A percentile compares a stretch with the other conserved stretches of the same genome.
These are phyloP conservation scores for Nemania bipapillata DNA, from an alignment of 2,329 filamentous ascomycete species.

Conservation along the genomic window DNA sequence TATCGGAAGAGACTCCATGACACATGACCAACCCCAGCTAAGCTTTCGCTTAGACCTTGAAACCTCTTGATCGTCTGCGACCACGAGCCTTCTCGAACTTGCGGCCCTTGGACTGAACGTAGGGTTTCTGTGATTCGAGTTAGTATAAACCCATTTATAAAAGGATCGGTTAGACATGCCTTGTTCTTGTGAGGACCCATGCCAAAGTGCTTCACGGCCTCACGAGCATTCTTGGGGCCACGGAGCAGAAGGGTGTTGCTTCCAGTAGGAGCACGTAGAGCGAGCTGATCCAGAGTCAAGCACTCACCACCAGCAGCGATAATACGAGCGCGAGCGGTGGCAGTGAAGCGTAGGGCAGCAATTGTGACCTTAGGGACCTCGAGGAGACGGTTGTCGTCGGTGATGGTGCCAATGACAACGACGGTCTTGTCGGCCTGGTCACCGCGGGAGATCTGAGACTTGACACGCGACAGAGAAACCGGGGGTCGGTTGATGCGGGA, in stretches of 20 bases:
- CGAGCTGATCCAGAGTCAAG: slow-evolving; percentile 96
- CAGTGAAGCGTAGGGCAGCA: slow-evolving; percentile 95
- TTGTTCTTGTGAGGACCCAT: slow-evolving; percentile 98
- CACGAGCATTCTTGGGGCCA: slow-evolving; percentile 96
- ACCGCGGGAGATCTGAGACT: slow-evolving; percentile 72
- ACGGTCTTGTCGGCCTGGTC: slow-evolving; percentile 80
- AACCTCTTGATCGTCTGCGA: slow-evolving; percentile 96
- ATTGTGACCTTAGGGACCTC: slow-evolving; percentile 91
- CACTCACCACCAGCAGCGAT: slow-evolving; percentile 92
- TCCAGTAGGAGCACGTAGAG: slow-evolving; percentile 92
- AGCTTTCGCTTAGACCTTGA: slow-evolving; percentile 90
- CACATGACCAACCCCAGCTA: slow-evolving; percentile 48
- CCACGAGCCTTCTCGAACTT: slow-evolving; percentile 99
- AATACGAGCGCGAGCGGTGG: slow-evolving; percentile 93
- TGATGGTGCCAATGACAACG: slow-evolving; percentile 93
- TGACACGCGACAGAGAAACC: slow-evolving; percentile 92
- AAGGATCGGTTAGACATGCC: slow-evolving; percentile 63
- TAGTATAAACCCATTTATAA: slow-evolving; percentile 44
- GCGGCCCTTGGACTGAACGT: slow-evolving; percentile 97
- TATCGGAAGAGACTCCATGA: slow-evolving; percentile 50
- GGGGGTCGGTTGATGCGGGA: slow-evolving; percentile 98
- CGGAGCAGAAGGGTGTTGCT: slow-evolving; percentile 97
- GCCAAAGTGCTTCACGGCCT: slow-evolving; percentile 99
- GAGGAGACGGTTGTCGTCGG: slow-evolving; percentile 95
- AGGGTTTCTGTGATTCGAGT: slow-evolving; percentile 78